Base-by-base conservation (phyloP, 2,329 filamentous ascomycete genomes). In the Stachybotrys chlorohalonatus region DNA sequence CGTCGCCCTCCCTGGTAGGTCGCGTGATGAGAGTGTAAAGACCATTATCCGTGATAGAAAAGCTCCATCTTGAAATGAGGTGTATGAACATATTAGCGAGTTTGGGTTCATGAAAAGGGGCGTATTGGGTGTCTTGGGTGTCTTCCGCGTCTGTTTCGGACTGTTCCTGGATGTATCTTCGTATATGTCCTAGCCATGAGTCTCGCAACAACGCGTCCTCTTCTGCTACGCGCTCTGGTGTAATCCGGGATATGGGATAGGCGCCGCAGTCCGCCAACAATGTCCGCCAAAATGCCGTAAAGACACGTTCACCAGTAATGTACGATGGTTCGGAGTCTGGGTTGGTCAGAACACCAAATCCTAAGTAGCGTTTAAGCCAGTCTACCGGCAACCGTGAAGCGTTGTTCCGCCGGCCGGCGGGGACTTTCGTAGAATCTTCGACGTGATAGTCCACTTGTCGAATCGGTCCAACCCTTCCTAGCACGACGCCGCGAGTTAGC, bases 241-340 rank as follows among this genome's bases (percentile, higher is more conserved):
- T 52, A 36, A 52, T 31, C 32, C 50, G 31, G 7, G 11, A 9
- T 5, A 52, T 45, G 11, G 50, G 50, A 45, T 45, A 52, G 9
- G n/a, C 50, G n/a, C 6, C 24, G n/a, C 13, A 42, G 8, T 52
- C 50, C 13, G 5, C 16, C 9, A 52, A 11, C 32, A 52, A 4
- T 6, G 50, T 52, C 31, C 50, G 50, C 50, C 50, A 52, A 30
- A 42, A 52, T 17, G 50, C 50, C n/a, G 50, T 52, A 16, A 52
- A 52, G 2, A 32, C 50, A 1, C 31, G 50, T n/a, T 52, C 36
- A 7, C 50, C 50, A 17, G 11, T 45, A 24, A 52, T 16, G 31
- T 51, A 51, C 11, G 17, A 11, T 6, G n/a, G 11, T 9, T 16
- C 31, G n/a, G 24, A 31, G 6, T n/a, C 13, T 6, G 49, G 49